These are phyloP conservation scores for Mortierella sp. DNA, from an alignment of 371 early-diverging fungal genomes.

Conservation along the genomic window DNA sequence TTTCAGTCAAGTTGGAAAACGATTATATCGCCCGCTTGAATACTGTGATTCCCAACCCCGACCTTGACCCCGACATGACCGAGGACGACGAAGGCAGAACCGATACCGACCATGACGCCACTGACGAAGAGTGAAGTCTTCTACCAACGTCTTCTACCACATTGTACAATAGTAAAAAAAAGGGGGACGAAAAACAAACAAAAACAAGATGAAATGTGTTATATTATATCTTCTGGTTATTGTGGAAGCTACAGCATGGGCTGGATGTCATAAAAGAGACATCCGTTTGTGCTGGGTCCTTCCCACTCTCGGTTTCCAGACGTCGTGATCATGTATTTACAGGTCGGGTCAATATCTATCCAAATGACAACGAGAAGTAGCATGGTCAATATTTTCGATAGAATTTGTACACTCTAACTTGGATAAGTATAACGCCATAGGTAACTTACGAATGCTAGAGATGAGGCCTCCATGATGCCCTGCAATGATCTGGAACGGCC, in stretches of 20 bases:
- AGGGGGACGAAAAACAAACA: neutral
- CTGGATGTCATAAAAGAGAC: conserved; percentile 86
- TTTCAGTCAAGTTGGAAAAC: neutral
- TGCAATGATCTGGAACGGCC: conserved; percentile 93
- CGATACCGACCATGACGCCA: neutral
- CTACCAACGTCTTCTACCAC: neutral
- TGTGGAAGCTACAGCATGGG: conserved; percentile 11
- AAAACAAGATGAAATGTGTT: neutral
- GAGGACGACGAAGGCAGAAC: neutral
- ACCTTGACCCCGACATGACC: neutral
- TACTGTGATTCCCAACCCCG: no score
- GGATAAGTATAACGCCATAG: neutral
- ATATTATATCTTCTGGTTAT: neutral
- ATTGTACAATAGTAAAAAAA: neutral
- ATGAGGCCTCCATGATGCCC: conserved; percentile 92
- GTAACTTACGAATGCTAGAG: conserved; percentile 78
- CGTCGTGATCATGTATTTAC: conserved; percentile 87
- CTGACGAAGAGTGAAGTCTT: neutral
- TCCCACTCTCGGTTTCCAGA: conserved; percentile 97
- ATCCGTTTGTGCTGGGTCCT: conserved; percentile 83
- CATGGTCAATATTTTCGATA: neutral
- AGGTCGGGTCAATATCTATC: conserved; percentile 77
- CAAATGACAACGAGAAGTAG: neutral
- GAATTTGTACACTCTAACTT: neutral
- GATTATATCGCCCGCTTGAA: neutral